Evolutionary conservation across 495 filamentous ascomycete species (phyloP), one percentile per base, ranked within the genome.

Genomic region (Halenospora varia): DNA sequence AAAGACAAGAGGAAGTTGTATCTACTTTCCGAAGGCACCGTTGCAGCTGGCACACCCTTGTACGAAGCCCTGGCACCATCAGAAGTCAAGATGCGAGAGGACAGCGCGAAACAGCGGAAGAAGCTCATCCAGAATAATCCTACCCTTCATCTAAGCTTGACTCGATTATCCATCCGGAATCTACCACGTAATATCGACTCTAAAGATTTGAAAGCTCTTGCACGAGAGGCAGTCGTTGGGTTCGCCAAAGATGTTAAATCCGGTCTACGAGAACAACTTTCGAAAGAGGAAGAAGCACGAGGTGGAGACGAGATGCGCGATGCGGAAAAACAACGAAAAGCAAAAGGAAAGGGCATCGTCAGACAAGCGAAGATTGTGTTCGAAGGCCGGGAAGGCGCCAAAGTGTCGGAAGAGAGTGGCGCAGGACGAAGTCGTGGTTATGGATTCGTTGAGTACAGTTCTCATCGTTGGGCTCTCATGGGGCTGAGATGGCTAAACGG

Each of bases 371-470:
- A 96, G 74, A 82, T 97, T 56, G 86, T 97, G 22, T 96, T 92
- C 66, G 94, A 99, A 74, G 86, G 87, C 13, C 78, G 76, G 18
- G 83, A 92, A 62, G 92, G 92, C 18, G 80, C 80, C 57, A 97
- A 96, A 75, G 82, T 96, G 9, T 68, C 76, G 2, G 90, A 96
- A 69, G 73, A 78, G 45, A 79, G 70, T 56, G 87, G 66, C 17
- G 90, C 83, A 19, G 91, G 94, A 39, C 80, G 91, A 66, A 90
- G 86, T 61, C 77, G 92, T 65, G 95, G 94, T 20, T 99, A 99
- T 69, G 94, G 95, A 10, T 99, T 99, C 72, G 88, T 99, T 56
- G 94, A 99, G 71, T 99, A 97, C 74, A 88, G 83, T 57, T 92
- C 88, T 25, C 94, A 99, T 63, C 87, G 94, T 25, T 90, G 88